Base-by-base conservation (phyloP, 345 rosid species). In the Murraya koenigii region DNA sequence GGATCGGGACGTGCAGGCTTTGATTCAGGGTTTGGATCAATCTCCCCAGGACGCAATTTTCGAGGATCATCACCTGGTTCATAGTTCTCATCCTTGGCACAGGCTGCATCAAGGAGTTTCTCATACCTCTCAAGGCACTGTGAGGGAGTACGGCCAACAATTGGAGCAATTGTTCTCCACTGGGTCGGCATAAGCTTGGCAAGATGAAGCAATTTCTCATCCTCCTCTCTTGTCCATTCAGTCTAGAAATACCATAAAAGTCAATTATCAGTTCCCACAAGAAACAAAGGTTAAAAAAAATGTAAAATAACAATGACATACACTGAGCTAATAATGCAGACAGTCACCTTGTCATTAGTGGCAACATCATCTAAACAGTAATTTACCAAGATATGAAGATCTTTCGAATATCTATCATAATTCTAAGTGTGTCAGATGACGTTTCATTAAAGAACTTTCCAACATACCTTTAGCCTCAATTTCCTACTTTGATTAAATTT, bases 1-100 rank as follows among this genome's bases (percentile, higher is more conserved):
- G 99, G 99, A 87, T 97, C 98, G 7, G 99, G 99, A 60, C 99
- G 94, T 17, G 99, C 99, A 76, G 99, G 99, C 86, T 97, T 97
- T 1, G 99, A 88, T 70, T 97, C 99, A 0, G 98, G 99, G 38
- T 97, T 94, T 0, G 99, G 98, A 83, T 97, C 99, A 61, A 97
- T 97, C 87, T 97, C 99, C 71, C 99, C 99, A 35, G 99, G 99
- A 28, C 97, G 92, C 82, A 97, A 80, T 78, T 97, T 97, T 52
- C 99, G 83, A 2, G 99, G 99, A 78, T 97, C 99, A 84, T 97
- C 99, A 14, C 91, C 93, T 65, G 97, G 87, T 55, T 97, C 99
- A 71, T 97, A 97, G 80, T 88, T 97, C 80, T 97, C 99, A 76
- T 97, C 99, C 88, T 92, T 97, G 9, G 92, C 90, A 74, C 98